These are phyloP conservation scores for Verticillium nonalfalfae DNA, from an alignment of 2,329 filamentous ascomycete species.

Conservation along the genomic window DNA sequence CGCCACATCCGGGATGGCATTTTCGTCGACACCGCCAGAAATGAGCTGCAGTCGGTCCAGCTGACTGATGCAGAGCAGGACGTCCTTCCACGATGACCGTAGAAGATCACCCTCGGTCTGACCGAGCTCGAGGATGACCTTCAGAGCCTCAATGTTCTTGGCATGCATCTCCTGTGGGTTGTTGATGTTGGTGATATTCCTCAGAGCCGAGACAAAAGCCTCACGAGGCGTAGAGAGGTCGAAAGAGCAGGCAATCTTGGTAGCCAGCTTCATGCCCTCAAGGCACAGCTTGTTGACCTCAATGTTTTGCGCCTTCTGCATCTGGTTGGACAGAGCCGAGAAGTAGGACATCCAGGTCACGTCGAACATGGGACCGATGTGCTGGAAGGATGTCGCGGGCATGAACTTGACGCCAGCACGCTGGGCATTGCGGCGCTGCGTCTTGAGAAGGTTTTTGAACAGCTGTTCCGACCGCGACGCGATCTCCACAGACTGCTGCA, in stretches of 20 bases:
- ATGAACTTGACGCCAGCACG: constrained; percentile 72
- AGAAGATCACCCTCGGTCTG: constrained; percentile 88
- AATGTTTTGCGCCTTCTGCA: constrained; percentile 88
- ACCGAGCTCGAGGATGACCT: constrained; percentile 84
- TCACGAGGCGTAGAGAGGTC: constrained; percentile 89
- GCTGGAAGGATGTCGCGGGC: constrained; percentile 85
- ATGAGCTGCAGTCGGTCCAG: constrained; percentile 93
- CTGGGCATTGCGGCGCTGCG: constrained; percentile 74
- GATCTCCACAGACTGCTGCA: constrained; percentile 94
- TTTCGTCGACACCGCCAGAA: constrained; percentile 90
- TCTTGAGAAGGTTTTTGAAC: constrained; percentile 88
- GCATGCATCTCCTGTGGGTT: constrained; percentile 92
- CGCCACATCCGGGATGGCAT: constrained; percentile 84
- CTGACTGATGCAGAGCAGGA: constrained; percentile 92
- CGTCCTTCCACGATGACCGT: constrained; percentile 88
- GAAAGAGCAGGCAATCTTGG: constrained; percentile 88
- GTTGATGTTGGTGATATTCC: constrained; percentile 91
- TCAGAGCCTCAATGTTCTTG: constrained; percentile 93
- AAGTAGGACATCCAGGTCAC: constrained; percentile 99
- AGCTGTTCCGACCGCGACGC: constrained; percentile 67
- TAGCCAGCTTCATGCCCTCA: constrained; percentile 91
- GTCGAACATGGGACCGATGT: constrained; percentile 97
- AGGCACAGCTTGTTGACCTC: constrained; percentile 90
- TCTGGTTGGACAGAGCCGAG: constrained; percentile 86
- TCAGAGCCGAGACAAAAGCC: constrained; percentile 88